Base-by-base conservation (phyloP, 306 rosid species). In the Astragalus glycyphyllos region DNA sequence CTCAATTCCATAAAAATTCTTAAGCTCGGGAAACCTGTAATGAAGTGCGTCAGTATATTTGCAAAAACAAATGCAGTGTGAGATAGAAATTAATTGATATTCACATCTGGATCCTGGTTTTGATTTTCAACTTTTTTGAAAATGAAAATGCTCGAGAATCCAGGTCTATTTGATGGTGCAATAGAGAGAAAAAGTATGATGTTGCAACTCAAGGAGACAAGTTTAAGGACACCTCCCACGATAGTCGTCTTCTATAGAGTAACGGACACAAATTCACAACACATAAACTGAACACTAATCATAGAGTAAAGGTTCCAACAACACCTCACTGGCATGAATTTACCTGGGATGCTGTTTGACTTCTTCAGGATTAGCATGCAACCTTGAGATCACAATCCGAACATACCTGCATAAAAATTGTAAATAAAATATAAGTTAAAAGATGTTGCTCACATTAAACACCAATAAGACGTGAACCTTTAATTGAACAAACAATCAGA, bases 321-420 rank as follows among this genome's bases (percentile, higher is more conserved):
- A 57, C 61, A 70, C 41, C 46, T 46, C 4, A 2, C 40, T 16
- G 16, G 59, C 57, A 80, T 55, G 55, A 74, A 68, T 32, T 80
- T 80, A 94, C 99, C 96, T 91, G 15, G 96, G 92, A 63, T 94
- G 95, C 79, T 72, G 74, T 65, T 79, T 82, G 81, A 84, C 84
- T 78, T 91, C 97, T 76, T 86, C 86, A 42, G 80, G 82, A 86
- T 61, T 82, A 58, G 72, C 81, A 41, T 80, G 90, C 87, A 77
- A 50, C 77, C 79, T 86, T 12, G 96, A 87, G 79, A 82, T 71
- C 45, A 91, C 88, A 65, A 80, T 81, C 49, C 97, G 99, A 61
- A 91, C 87, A 81, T 94, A 94, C 85, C 98, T 94, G 85, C 83
- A 81, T 37, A 68, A 60, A 73, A 49, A 67, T 26, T 59, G 45